Evolutionary conservation across 352 stramenopile genomes (phyloP).

Genomic region (Peronospora tabacina): DNA sequence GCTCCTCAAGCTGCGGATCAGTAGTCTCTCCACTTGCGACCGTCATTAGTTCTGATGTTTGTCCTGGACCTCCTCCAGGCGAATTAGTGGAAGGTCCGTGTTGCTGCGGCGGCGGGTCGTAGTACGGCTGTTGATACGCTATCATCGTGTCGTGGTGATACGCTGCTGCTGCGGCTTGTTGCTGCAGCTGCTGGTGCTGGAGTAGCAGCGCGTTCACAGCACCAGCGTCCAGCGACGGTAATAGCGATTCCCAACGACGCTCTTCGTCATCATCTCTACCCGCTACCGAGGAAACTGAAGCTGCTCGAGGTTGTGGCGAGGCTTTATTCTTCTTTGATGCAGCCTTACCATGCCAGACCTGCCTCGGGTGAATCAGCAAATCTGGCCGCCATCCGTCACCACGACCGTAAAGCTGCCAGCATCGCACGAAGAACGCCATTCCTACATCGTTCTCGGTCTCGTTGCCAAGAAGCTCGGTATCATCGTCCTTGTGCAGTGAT

Average conservation of each 20-base stretch:
- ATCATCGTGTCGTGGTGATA: conserved; percentile 29
- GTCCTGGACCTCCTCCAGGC: background rate
- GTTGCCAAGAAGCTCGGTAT: conserved; percentile 16
- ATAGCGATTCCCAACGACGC: conserved; percentile 30
- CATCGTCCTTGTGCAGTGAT: conserved; percentile 13
- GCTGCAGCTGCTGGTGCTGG: conserved; percentile 32
- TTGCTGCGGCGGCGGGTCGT: conserved; percentile 16
- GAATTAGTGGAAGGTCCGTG: conserved; percentile 8
- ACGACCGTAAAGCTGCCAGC: conserved; percentile 57
- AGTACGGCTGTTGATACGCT: conserved; percentile 32
- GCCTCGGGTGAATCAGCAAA: conserved; percentile 66
- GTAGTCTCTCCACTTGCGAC: conserved; percentile 15
- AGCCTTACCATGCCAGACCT: conserved; percentile 52
- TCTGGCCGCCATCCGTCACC: conserved; percentile 74
- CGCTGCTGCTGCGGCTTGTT: conserved; percentile 23
- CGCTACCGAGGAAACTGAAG: conserved; percentile 11
- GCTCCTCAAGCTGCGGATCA: conserved; percentile 4
- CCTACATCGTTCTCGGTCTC: conserved; percentile 28
- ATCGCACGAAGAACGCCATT: conserved; percentile 43
- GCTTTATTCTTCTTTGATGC: conserved; percentile 19
- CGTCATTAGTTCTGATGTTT: conserved; percentile 2
- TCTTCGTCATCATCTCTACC: conserved; percentile 27
- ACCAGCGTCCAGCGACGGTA: conserved; percentile 24
- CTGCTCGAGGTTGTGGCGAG: conserved; percentile 13
- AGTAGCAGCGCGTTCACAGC: conserved; percentile 26